phyloP scores from a whole-genome alignment of 768 basidiomycete genomes.

The Podaxis sp. region DNA sequence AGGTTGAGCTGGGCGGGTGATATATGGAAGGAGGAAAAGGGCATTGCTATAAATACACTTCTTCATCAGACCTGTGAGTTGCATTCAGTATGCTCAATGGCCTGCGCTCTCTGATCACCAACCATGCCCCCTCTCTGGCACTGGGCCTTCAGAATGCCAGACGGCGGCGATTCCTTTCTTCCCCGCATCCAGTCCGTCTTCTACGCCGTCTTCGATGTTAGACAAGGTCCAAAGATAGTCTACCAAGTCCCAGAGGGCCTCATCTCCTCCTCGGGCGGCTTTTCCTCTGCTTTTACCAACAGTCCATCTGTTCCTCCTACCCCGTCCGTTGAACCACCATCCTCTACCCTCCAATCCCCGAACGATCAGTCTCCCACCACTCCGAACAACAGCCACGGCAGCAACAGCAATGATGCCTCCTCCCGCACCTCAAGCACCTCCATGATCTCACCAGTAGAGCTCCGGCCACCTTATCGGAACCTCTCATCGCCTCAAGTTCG shows the following conservation, averaged over 20 bases:
- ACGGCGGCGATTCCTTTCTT: conserved; percentile 65
- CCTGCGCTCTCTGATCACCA: background rate
- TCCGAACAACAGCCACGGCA: conserved; percentile 1
- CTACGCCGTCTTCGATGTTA: conserved; percentile 89
- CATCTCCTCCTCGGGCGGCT: conserved; percentile 46
- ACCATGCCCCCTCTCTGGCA: conserved; percentile 11
- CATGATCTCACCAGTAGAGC: conserved; percentile 43
- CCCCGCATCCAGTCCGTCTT: conserved; percentile 86
- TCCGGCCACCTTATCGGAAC: conserved; percentile 38
- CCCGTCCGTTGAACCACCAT: conserved; percentile 34
- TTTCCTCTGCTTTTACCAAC: conserved; percentile 24
- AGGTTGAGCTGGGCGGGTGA: conserved; percentile 73
- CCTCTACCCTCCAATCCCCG: conserved; percentile 15
- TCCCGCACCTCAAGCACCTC: conserved; percentile 55
- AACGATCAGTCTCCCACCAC: background rate
- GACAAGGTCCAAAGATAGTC: conserved; percentile 83
- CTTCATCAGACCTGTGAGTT: conserved; percentile 9
- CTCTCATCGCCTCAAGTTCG: conserved; percentile 46
- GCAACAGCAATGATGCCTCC: conserved; percentile 26
- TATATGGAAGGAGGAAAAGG: conserved; percentile 59
- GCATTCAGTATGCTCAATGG: background rate
- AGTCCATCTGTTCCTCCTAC: conserved; percentile 36
- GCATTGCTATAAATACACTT: conserved; percentile 22
- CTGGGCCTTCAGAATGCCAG: conserved; percentile 23
- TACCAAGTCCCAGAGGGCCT: conserved; percentile 94